Base-by-base conservation (phyloP, 805 yeast species). In the Metschnikowia anglica region DNA sequence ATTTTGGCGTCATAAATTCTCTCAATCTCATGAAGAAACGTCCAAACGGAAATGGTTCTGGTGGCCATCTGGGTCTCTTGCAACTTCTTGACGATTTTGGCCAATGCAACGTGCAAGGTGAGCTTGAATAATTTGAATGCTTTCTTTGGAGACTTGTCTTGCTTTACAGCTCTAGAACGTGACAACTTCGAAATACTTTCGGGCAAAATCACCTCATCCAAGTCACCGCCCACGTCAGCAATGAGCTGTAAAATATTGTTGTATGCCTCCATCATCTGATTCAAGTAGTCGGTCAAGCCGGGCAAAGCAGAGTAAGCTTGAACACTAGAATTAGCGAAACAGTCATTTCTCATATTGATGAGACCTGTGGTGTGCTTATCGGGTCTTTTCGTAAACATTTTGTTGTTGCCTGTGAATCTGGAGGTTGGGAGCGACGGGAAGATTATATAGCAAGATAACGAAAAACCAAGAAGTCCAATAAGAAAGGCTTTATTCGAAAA, bases 271-370 rank as follows among this genome's bases (percentile, higher is more conserved):
- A 70, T 61, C 41, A 76, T 61, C 23, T 59, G 54, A 44, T 70
- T 80, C 47, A 85, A 60, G 53, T 86, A 85, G 3, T 63, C 66
- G 27, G 82, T 77, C 37, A 86, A 56, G 0, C 75, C 74, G 0
- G 86, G 82, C 13, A 83, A 59, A 0, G 88, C 65, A 13, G 83
- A 76, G 41, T 85, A 72, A 0, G 90, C 93, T 61, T 91, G 99
- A 15, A 93, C 57, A 1, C 90, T 81, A 6, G 95, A 79, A 58
- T 93, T 91, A 47, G 96, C 96, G 67, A 88, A 91, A 62, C 99
- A 91, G 60, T 89, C 97, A 51, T 88, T 87, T 46, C 90, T 77
- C 49, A 82, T 72, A 61, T 91, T 93, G 52, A 82, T 73, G 34
- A 91, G 68, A 2, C 97, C 97, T 0, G 93, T 88, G 9, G 96